A percentile compares a stretch with the other conserved stretches of the same genome.
Conservation (phyloP, 2,329 filamentous ascomycete genomes). For the Beauveria rudraprayagi region DNA sequence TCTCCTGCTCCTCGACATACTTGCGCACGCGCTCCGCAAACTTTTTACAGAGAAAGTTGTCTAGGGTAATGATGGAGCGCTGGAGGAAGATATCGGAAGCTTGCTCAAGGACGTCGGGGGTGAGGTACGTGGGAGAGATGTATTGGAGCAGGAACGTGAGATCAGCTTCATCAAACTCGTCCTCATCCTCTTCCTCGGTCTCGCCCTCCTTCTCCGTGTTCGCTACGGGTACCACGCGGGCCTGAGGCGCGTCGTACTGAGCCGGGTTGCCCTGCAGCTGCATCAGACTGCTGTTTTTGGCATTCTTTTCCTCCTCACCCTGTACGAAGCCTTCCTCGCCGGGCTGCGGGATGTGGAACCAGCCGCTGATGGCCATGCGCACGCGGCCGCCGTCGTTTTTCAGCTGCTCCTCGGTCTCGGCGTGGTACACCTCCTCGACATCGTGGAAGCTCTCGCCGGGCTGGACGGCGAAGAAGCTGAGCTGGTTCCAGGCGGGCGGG, state of each 20-base stretch:
- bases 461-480: slow-evolving; percentile 96
- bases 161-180: slow-evolving; percentile 65
- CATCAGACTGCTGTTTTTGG: slow-evolving; percentile 82
- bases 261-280: slow-evolving; percentile 89
- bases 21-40: slow-evolving; percentile 65
- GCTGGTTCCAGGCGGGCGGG: slow-evolving; percentile 92
- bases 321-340: slow-evolving; percentile 88
- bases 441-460: slow-evolving; percentile 99
- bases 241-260: slow-evolving; percentile 73
- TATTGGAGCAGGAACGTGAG: slow-evolving; percentile 86
- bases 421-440: slow-evolving; percentile 92
- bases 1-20: slow-evolving; percentile 62
- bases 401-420: slow-evolving; percentile 49
- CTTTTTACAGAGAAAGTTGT: slow-evolving; percentile 68
- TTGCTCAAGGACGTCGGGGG: slow-evolving; percentile 81
- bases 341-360: slow-evolving; percentile 95
- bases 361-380: slow-evolving; percentile 96
- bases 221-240: slow-evolving; percentile 44
- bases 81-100: slow-evolving; percentile 73
- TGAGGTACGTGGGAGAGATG: slow-evolving; percentile 82
- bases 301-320: slow-evolving; percentile 81
- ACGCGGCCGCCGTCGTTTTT: slow-evolving; percentile 66
- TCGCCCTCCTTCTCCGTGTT: slow-evolving; percentile 25
- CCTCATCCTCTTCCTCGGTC: slow-evolving; percentile 25
- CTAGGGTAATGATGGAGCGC: slow-evolving; percentile 74